phyloP scores from a whole-genome alignment of 129 eudicot species.

The Scalesia atractyloides region DNA sequence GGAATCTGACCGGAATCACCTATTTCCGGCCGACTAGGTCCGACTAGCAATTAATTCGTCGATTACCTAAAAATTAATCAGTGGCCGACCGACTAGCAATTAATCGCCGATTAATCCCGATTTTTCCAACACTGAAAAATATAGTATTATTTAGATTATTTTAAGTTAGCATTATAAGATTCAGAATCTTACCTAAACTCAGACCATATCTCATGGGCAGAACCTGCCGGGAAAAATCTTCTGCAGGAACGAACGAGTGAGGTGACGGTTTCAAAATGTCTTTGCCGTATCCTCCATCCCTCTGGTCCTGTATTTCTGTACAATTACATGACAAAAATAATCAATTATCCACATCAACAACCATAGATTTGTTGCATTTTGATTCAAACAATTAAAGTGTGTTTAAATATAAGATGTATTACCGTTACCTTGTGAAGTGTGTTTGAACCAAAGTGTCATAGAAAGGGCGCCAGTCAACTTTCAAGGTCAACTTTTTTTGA shows the following conservation, averaged over 20 bases:
- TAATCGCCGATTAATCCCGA: no score
- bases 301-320: slow-evolving; percentile 95
- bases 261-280: slow-evolving; percentile 86
- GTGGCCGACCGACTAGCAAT: no score
- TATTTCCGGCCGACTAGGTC: no score
- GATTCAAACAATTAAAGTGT: slow-evolving; percentile 13
- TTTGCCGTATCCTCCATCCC: slow-evolving; percentile 94
- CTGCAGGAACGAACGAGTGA: slow-evolving; percentile 96
- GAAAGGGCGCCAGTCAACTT: slow-evolving; percentile 89
- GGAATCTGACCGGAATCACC: no score
- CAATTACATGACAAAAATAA: slow-evolving; percentile 14
- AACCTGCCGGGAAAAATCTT: slow-evolving; percentile 84
- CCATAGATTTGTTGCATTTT: background rate
- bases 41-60: no score
- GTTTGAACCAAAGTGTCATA: slow-evolving; percentile 78
- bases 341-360: background rate
- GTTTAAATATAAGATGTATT: slow-evolving; percentile 1
- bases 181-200: slow-evolving; percentile 63
- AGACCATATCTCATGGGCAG: slow-evolving; percentile 95
- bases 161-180: background rate
- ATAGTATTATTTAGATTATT: background rate
- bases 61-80: no score
- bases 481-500: slow-evolving; percentile 77
- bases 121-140: no score
- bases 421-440: slow-evolving; percentile 76